Evolutionary conservation across 2,329 filamentous ascomycete genomes (phyloP).

Genomic region (Cytospora schulzeri): DNA sequence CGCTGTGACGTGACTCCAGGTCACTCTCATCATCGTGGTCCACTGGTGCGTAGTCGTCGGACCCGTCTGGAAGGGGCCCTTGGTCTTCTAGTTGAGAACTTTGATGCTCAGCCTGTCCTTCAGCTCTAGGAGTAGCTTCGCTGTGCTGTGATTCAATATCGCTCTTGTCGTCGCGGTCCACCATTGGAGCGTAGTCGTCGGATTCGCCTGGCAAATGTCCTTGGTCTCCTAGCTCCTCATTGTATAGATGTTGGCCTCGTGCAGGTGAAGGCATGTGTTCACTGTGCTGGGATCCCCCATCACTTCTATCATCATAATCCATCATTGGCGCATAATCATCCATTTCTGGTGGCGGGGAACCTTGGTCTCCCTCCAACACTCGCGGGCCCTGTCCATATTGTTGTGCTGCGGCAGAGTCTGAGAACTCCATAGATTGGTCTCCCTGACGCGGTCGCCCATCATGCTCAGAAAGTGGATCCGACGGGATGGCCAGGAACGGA

Average conservation of each 20-base stretch:
- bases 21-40: background rate
- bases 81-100: constrained; percentile 9
- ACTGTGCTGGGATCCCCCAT: constrained; percentile 14
- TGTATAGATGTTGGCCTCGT: background rate
- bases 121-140: constrained; percentile 11
- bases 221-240: constrained; percentile 20
- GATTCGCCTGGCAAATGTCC: constrained; percentile 19
- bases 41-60: constrained; percentile 6
- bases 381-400: background rate
- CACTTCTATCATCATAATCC: constrained; percentile 24
- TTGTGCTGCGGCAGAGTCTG: background rate
- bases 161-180: constrained; percentile 31
- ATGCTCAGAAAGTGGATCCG: constrained; percentile 18
- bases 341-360: constrained; percentile 11
- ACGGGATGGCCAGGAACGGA: constrained; percentile 29
- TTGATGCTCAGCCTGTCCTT: background rate
- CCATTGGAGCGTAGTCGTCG: constrained; percentile 20
- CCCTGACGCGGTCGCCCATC: background rate
- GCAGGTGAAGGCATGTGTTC: background rate
- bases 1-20: background rate
- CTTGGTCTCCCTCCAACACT: constrained; percentile 18
- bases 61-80: constrained; percentile 8
- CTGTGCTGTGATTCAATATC: constrained; percentile 32
- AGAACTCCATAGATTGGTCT: background rate
- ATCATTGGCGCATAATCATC: constrained; percentile 22